phyloP scores from a whole-genome alignment of 495 filamentous ascomycete genomes.

The Cercophora sp. region DNA sequence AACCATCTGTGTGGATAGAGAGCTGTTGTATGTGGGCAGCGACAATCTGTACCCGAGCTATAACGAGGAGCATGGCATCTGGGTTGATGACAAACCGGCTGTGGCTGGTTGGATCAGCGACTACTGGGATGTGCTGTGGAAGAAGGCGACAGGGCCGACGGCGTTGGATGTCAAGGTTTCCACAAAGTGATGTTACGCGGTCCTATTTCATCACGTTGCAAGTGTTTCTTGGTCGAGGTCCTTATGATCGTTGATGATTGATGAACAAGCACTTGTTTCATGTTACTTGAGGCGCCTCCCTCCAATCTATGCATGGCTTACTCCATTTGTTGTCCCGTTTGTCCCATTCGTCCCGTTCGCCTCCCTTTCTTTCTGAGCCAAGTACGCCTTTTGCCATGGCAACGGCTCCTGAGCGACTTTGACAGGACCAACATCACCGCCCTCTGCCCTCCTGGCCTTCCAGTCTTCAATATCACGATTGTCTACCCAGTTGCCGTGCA shows the following conservation, averaged over 20 bases:
- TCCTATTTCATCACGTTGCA: too few relatives aligned
- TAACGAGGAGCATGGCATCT: constrained; percentile 1
- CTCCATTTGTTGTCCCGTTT: too few relatives aligned
- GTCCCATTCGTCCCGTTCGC: constrained; percentile 18
- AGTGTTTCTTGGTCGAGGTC: too few relatives aligned
- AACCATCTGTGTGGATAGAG: background rate
- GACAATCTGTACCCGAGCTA: constrained; percentile 1
- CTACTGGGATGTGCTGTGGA: background rate
- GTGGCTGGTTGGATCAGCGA: background rate
- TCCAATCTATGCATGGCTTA: too few relatives aligned
- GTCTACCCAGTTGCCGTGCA: constrained; percentile 49
- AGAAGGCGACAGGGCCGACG: too few relatives aligned
- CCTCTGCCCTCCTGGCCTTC: constrained; percentile 30
- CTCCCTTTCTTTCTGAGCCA: background rate
- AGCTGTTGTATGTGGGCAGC: background rate
- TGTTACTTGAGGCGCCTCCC: too few relatives aligned
- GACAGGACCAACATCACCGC: constrained; percentile 42
- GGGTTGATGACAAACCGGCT: background rate
- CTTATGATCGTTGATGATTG: too few relatives aligned
- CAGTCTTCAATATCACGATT: constrained; percentile 42
- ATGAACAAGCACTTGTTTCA: too few relatives aligned
- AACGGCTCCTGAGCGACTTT: constrained; percentile 36
- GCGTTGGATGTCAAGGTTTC: too few relatives aligned
- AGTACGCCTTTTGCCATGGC: constrained; percentile 37
- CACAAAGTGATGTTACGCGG: too few relatives aligned